Evolutionary conservation across 1,139 yeast genomes (phyloP).

Genomic region (Kluyveromyces marxianus): DNA sequence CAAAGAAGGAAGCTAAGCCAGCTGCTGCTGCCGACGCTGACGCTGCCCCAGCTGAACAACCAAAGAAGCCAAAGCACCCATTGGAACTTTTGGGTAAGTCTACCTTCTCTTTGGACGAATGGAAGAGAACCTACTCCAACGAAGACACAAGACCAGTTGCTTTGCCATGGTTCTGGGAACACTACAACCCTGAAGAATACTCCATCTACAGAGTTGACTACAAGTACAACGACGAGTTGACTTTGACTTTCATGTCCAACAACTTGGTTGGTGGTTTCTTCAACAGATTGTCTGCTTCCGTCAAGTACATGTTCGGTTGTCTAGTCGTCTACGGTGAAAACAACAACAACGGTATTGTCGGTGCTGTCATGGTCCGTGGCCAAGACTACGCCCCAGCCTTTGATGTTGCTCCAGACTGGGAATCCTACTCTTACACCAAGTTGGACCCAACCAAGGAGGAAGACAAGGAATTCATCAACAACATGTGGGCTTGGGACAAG

Average conservation of each 20-base stretch:
- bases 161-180: conserved; percentile 97
- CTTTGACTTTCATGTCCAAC: conserved; percentile 96
- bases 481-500: conserved; percentile 84
- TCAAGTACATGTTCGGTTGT: conserved; percentile 91
- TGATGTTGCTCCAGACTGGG: conserved; percentile 99
- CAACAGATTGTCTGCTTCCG: conserved; percentile 86
- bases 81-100: conserved; percentile 74
- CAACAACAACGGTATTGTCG: conserved; percentile 96
- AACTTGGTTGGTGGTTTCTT: conserved; percentile 98
- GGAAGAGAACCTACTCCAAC: conserved; percentile 97
- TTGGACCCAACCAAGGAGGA: conserved; percentile 61
- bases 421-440: conserved; percentile 64
- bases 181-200: conserved; percentile 89
- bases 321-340: conserved; percentile 96
- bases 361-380: conserved; percentile 94
- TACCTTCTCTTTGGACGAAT: conserved; percentile 72
- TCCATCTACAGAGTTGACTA: conserved; percentile 92
- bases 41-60: conserved; percentile 33
- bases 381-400: conserved; percentile 87
- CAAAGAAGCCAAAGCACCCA: conserved; percentile 83
- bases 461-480: conserved; percentile 61
- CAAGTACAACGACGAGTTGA: conserved; percentile 97
- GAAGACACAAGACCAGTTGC: conserved; percentile 94
- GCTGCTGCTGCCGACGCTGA: conserved; percentile 30
- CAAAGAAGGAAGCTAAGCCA: conserved; percentile 25